A percentile compares a stretch with the other conserved stretches of the same genome.
Evolutionary conservation across 2,329 filamentous ascomycete genomes (phyloP).

Genomic region (Alternaria brassicae): DNA sequence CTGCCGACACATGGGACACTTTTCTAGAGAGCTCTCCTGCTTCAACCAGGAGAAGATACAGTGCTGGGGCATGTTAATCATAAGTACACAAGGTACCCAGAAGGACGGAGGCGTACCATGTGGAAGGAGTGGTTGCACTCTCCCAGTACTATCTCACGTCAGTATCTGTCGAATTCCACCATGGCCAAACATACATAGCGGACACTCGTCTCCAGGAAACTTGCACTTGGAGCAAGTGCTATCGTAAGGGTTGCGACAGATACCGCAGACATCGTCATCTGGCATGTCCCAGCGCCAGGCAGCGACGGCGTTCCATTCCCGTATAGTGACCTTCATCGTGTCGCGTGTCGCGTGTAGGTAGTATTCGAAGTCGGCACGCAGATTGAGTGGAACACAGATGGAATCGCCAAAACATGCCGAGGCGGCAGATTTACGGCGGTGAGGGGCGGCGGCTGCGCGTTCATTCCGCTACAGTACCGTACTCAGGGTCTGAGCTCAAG

Average conservation of each 20-base stretch:
- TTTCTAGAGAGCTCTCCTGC: slow-evolving; percentile 88
- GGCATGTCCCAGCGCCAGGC: slow-evolving; percentile 98
- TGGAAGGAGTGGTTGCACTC: slow-evolving; percentile 98
- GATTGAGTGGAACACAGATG: slow-evolving; percentile 28
- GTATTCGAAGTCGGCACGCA: slow-evolving; percentile 9
- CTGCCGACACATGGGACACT: slow-evolving; percentile 98
- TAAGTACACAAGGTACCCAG: background rate
- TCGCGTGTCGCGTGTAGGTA: background rate
- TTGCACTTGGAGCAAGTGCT: slow-evolving; percentile 98
- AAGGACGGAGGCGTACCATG: slow-evolving; percentile 67
- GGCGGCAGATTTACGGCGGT: slow-evolving; percentile 27
- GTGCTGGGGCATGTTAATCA: slow-evolving; percentile 65
- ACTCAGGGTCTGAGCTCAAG: slow-evolving; percentile 20
- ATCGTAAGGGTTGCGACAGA: slow-evolving; percentile 97
- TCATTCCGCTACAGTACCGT: slow-evolving; percentile 4
- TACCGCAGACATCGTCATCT: slow-evolving; percentile 96
- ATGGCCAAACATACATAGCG: slow-evolving; percentile 70
- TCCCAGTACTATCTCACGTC: slow-evolving; percentile 73
- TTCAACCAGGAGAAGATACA: slow-evolving; percentile 97
- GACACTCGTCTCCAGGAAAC: slow-evolving; percentile 95
- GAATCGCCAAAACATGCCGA: slow-evolving; percentile 15
- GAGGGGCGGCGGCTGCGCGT: slow-evolving; percentile 21
- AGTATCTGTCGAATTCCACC: background rate
- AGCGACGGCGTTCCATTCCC: slow-evolving; percentile 90
- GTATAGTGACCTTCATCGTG: slow-evolving; percentile 92